Base-by-base conservation (phyloP, 2,329 filamentous ascomycete species). In the Exserohilum turcica region DNA sequence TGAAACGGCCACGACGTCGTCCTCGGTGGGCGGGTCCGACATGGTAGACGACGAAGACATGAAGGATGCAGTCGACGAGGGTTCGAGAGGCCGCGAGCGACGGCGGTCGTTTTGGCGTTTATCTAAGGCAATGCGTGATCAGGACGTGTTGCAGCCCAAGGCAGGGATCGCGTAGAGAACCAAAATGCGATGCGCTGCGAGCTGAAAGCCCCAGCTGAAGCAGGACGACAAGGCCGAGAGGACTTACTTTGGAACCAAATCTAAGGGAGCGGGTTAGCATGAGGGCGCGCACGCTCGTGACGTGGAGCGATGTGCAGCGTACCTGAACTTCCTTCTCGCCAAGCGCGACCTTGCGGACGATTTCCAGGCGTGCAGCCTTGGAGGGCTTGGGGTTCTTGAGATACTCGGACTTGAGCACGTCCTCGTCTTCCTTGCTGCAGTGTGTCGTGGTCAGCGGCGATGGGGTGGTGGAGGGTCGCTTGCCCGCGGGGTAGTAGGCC, bases 261-360 rank as follows among this genome's bases (percentile, higher is more conserved):
- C 93, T 97, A 63, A 37, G 38, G 32, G 53, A 37, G 21, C 12
- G 46, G 29, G 37, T 76, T 68, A 75, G 66, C 63, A 62, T 63
- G 21, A 7, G 56, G 53, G 57, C 60, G 59, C 70, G 60, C 59
- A 43, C 56, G 54, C 59, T 57, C 54, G 64, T 66, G 66, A 71
- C 66, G 61, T 64, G 59, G 56, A 57, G 46, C 32, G 54, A 52
- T 56, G 39, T 59, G 44, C 53, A 52, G 75, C 87, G 75, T 79
- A 96, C 93, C 86, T 97, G 93, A 32, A 97, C 91, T 79, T 97
- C 92, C 76, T 96, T 97, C 78, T 97, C 92, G 63, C 90, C 93
- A 59, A 97, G 82, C 19, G 90, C 89, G 56, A 97, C 92, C 75
- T 87, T 89, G 76, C 85, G 84, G 55, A 95, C 91, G 60, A 97